Conservation (phyloP, 768 basidiomycete species). For the Mycena venus region DNA sequence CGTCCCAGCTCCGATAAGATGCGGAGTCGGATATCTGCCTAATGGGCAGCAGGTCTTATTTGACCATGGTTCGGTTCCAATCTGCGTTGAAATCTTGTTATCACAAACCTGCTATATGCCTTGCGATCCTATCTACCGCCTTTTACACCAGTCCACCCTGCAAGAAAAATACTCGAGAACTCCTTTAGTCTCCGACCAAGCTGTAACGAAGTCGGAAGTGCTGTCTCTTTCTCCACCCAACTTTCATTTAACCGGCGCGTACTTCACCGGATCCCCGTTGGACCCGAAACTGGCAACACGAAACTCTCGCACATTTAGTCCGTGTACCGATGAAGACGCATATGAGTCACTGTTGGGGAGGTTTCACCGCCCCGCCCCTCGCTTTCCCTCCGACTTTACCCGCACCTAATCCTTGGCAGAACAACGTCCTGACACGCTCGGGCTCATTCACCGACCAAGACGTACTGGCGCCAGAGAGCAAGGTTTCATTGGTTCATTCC, state of each 20-base stretch:
- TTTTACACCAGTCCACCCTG: background rate
- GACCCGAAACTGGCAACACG: background rate
- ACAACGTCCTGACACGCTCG: background rate
- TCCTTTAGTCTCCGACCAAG: background rate
- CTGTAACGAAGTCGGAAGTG: background rate
- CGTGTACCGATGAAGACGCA: background rate
- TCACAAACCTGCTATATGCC: background rate
- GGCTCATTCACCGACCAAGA: background rate
- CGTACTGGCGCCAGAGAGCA: background rate
- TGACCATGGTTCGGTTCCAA: background rate
- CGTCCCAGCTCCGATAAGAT: background rate
- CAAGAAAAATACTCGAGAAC: background rate
- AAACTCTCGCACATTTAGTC: background rate
- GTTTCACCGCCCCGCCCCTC: background rate
- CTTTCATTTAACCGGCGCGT: background rate
- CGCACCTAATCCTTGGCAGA: background rate
- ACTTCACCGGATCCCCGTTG: background rate
- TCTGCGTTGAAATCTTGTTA: background rate
- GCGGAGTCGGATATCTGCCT: background rate
- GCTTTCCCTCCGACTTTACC: background rate
- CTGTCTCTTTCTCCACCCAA: background rate
- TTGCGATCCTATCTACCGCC: background rate
- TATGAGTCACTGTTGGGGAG: background rate
- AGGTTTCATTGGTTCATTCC: background rate
- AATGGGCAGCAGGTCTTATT: background rate